Evolutionary conservation across 805 yeast genomes (phyloP).

Genomic region (Candida ulmi): DNA sequence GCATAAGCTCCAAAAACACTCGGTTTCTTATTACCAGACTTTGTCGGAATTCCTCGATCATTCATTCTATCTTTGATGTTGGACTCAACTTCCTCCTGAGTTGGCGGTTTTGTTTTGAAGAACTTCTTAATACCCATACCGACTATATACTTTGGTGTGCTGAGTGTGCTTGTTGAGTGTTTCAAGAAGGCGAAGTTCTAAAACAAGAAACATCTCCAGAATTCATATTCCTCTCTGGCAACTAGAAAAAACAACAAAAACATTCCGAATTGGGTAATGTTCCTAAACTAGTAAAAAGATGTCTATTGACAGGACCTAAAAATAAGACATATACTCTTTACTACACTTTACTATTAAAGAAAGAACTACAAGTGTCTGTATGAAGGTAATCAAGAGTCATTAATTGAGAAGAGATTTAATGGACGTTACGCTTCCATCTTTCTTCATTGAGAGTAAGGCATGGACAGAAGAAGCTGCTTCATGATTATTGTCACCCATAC

Average conservation of each 20-base stretch:
- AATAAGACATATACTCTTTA: no score
- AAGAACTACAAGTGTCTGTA: no score
- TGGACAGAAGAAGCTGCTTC: conserved; percentile 13
- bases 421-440: conserved; percentile 15
- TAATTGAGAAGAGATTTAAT: conserved; percentile 20
- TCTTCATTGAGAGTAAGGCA: conserved; percentile 18
- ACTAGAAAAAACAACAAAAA: no score
- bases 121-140: conserved; percentile 49
- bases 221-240: no score
- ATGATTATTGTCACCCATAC: not conserved
- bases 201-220: not conserved
- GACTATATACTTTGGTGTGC: not conserved
- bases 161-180: not conserved
- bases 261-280: no score
- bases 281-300: no score
- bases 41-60: conserved; percentile 37
- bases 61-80: conserved; percentile 36
- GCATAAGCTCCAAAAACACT: conserved; percentile 44
- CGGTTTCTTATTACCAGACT: conserved; percentile 29
- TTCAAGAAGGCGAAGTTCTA: not conserved
- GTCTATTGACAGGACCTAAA: no score
- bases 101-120: conserved; percentile 40
- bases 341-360: no score
- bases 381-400: not conserved
- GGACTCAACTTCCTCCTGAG: conserved; percentile 36